These are phyloP conservation scores for Solanum commersonii DNA, from an alignment of 257 asterid species.

Conservation along the genomic window DNA sequence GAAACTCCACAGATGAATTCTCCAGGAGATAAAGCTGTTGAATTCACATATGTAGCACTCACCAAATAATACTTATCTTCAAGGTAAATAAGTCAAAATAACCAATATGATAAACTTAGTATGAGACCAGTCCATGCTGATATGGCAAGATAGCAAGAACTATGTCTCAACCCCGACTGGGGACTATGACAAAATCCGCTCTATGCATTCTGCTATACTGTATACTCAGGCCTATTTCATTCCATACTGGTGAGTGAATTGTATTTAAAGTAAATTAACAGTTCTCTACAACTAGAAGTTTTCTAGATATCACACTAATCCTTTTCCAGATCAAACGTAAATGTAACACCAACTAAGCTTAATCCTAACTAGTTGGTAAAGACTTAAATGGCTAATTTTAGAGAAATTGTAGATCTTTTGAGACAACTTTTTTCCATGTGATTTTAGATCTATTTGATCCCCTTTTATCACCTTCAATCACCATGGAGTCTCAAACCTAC, in stretches of 20 bases:
- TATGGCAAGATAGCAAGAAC: background rate
- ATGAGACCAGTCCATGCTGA: background rate
- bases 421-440: background rate
- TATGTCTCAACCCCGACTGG: background rate
- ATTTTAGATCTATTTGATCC: background rate
- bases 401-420: background rate
- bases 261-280: background rate
- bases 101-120: background rate
- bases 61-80: background rate
- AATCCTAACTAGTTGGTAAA: background rate
- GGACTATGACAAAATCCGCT: background rate
- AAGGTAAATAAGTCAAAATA: background rate
- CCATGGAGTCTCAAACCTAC: background rate
- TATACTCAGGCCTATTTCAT: background rate
- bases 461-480: background rate
- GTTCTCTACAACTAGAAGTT: background rate
- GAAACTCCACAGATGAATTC: conserved; percentile 79
- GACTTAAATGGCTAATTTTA: background rate
- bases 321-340: background rate
- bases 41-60: background rate
- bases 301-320: background rate
- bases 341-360: background rate
- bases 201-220: background rate
- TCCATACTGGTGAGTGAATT: background rate
- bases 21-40: conserved; percentile 88